Conservation (phyloP, 352 stramenopile genomes). For the Pythium rishiriense region DNA sequence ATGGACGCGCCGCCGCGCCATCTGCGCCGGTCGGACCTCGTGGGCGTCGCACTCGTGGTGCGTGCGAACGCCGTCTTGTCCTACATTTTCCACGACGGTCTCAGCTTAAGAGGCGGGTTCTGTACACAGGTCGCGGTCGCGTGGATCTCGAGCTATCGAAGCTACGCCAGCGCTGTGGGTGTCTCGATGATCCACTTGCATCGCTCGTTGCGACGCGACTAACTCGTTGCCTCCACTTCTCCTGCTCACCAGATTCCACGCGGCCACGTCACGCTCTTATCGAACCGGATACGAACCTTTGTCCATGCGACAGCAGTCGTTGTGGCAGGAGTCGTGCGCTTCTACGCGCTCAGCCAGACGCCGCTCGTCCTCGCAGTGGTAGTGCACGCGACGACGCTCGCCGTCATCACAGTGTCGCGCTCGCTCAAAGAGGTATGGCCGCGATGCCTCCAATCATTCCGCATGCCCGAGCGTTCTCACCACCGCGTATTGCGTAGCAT, state of each 20-base stretch:
- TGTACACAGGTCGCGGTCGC: slow-evolving; percentile 2
- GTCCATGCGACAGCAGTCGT: not conserved
- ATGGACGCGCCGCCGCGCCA: slow-evolving; percentile 6
- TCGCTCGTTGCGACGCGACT: too few species aligned
- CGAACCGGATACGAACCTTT: not conserved
- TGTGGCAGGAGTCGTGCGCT: not conserved
- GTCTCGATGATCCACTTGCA: not conserved
- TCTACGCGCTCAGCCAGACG: slow-evolving; percentile 19
- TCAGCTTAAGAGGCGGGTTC: too few species aligned
- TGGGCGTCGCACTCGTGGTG: slow-evolving; percentile 19
- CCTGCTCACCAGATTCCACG: too few species aligned
- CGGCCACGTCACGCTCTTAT: too few species aligned
- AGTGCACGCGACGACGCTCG: not conserved
- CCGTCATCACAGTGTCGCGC: not conserved
- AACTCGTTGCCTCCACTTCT: too few species aligned
- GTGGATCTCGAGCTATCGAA: slow-evolving; percentile 12
- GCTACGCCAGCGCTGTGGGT: not conserved
- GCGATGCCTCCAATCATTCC: not conserved
- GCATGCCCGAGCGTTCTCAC: not conserved
- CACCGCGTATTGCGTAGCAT: not conserved
- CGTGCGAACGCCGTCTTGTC: too few species aligned
- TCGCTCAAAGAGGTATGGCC: not conserved
- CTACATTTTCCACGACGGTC: not conserved
- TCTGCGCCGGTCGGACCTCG: slow-evolving; percentile 14
- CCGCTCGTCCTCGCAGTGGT: slow-evolving; percentile 26